Conservation (phyloP, 257 asterid genomes). For the Gynochthodes officinalis region DNA sequence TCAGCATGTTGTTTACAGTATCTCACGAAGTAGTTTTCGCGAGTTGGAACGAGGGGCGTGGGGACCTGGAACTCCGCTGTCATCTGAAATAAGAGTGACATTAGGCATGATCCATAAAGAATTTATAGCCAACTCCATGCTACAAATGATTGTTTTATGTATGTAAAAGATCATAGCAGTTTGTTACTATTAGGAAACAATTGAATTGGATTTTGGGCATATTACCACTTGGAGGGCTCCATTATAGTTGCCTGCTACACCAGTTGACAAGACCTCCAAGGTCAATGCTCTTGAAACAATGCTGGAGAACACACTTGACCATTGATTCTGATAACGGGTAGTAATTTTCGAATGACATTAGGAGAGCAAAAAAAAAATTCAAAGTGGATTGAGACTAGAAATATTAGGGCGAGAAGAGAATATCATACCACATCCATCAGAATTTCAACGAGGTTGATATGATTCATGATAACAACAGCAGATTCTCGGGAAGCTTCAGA, state of each 20-base stretch:
- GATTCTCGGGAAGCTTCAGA: constrained; percentile 92
- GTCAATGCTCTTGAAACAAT: constrained; percentile 78
- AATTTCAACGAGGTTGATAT: constrained; percentile 74
- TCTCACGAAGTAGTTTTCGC: constrained; percentile 36
- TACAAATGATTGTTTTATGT: not conserved
- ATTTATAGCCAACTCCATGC: not conserved
- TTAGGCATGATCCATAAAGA: not conserved
- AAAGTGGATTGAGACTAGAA: not conserved
- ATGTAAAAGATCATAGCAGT: not conserved
- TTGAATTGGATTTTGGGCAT: not conserved
- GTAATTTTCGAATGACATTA: not conserved
- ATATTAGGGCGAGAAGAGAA: not conserved
- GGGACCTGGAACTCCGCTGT: constrained; percentile 42
- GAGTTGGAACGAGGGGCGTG: constrained; percentile 36
- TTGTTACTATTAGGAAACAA: not conserved
- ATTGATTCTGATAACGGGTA: constrained; percentile 56
- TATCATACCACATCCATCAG: constrained; percentile 83
- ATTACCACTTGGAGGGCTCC: constrained; percentile 60
- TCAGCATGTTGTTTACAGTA: constrained; percentile 37
- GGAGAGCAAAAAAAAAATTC: not conserved
- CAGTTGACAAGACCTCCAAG: constrained; percentile 82
- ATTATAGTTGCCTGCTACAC: constrained; percentile 82
- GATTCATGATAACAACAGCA: constrained; percentile 88
- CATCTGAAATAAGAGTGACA: constrained; percentile 23
- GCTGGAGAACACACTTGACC: constrained; percentile 80